These are phyloP conservation scores for Nicotiana knightiana DNA, from an alignment of 257 asterid genomes.

Conservation along the genomic window DNA sequence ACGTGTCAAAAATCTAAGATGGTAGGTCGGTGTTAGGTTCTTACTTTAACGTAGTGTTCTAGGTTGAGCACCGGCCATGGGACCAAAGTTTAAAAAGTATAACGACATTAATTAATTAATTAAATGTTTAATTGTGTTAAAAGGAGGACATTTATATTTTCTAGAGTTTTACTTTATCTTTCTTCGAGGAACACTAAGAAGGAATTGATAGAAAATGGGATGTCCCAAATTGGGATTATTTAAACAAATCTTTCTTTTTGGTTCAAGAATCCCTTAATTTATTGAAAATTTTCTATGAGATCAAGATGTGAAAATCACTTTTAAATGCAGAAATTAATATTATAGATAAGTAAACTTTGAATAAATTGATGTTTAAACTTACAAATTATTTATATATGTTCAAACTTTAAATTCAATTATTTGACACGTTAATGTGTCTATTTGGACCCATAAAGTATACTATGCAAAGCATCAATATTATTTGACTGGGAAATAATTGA, in stretches of 20 bases:
- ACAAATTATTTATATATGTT: too few species aligned
- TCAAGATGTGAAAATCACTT: too few species aligned
- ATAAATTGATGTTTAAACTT: too few species aligned
- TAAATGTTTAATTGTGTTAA: background rate
- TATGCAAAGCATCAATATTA: background rate
- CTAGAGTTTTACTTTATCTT: background rate
- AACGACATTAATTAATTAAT: background rate
- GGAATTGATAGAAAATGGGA: background rate
- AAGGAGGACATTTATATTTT: background rate
- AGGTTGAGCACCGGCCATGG: background rate
- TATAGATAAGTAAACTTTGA: too few species aligned
- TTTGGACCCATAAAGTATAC: background rate
- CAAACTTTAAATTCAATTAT: background rate
- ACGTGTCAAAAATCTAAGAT: background rate
- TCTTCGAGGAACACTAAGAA: background rate
- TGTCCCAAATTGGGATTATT: background rate
- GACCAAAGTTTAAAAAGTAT: background rate
- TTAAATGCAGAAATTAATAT: too few species aligned
- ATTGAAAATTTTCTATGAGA: too few species aligned
- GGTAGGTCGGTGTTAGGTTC: background rate
- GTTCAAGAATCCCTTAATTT: too few species aligned
- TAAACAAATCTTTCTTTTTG: too few species aligned
- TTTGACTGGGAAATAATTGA: background rate
- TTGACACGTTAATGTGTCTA: background rate
- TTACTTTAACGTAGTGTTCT: background rate